Conservation (phyloP, 768 basidiomycete genomes). For the Amanita inopinata region DNA sequence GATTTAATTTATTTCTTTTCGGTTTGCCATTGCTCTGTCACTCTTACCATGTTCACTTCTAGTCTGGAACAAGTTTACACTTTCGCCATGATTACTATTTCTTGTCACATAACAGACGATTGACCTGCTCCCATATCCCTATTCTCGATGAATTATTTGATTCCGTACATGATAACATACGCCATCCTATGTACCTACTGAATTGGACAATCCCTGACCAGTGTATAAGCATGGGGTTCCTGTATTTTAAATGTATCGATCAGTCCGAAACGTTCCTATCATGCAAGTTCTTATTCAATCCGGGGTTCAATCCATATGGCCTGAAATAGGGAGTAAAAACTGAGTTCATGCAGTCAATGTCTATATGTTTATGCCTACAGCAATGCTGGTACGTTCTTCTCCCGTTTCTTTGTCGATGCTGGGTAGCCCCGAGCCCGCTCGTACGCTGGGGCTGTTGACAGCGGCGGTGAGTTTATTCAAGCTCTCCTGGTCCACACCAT, state of each 20-base stretch:
- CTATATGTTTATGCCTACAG: conserved; percentile 39
- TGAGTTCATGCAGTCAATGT: not conserved
- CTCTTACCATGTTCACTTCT: not conserved
- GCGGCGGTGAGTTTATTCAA: conserved; percentile 42
- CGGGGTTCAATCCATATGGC: conserved; percentile 37
- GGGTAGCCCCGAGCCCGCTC: conserved; percentile 32
- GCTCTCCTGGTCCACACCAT: conserved; percentile 42
- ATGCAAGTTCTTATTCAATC: no score
- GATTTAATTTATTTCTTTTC: conserved; percentile 9
- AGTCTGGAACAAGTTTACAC: no score
- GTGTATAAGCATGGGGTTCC: no score
- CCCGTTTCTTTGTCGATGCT: conserved; percentile 40
- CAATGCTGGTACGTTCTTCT: conserved; percentile 39
- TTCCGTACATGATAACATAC: not conserved
- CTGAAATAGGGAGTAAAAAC: conserved; percentile 17
- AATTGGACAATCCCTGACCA: no score
- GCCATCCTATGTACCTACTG: no score
- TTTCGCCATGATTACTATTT: no score
- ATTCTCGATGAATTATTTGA: no score
- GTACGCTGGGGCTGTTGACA: conserved; percentile 59
- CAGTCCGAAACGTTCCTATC: no score
- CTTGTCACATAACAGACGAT: no score
- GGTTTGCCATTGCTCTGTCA: not conserved
- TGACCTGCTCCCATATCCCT: no score
- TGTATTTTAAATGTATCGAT: no score